These are phyloP conservation scores for Mucor mucedo DNA, from an alignment of 371 early-diverging fungal genomes.

Conservation along the genomic window DNA sequence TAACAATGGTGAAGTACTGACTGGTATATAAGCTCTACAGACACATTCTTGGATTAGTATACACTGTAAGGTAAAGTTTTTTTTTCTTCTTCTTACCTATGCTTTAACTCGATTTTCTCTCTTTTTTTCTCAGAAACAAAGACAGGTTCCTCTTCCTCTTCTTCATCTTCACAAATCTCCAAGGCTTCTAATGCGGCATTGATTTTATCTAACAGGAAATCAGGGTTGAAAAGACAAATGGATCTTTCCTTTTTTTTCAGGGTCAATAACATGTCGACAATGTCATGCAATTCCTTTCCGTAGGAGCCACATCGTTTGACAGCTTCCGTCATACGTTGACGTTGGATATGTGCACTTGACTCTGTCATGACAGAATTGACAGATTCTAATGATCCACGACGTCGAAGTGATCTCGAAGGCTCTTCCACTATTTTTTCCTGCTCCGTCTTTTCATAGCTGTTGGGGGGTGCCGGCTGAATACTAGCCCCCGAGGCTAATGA, in stretches of 20 bases:
- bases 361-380: constrained; percentile 46
- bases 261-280: constrained; percentile 51
- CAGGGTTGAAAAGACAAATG: constrained; percentile 50
- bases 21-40: constrained; percentile 3
- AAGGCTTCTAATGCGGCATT: constrained; percentile 44
- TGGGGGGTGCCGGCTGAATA: constrained; percentile 33
- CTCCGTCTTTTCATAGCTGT: constrained; percentile 16
- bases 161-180: constrained; percentile 43
- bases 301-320: constrained; percentile 32
- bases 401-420: constrained; percentile 24
- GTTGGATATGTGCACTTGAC: constrained; percentile 35
- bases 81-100: constrained; percentile 7
- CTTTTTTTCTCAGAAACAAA: background rate
- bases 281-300: constrained; percentile 26
- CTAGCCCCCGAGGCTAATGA: constrained; percentile 44
- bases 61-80: background rate
- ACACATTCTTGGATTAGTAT: background rate
- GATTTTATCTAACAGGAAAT: constrained; percentile 46
- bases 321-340: constrained; percentile 45
- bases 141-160: constrained; percentile 22
- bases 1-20: constrained; percentile 8
- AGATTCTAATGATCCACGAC: constrained; percentile 41
- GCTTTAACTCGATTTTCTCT: constrained; percentile 4
- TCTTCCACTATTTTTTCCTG: constrained; percentile 14
- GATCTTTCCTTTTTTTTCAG: constrained; percentile 49